Percentiles rank a stretch among this genome's conserved stretches.
Evolutionary conservation across 148 eudicot genomes (phyloP).

Genomic region (Salicornia ramosissima): DNA sequence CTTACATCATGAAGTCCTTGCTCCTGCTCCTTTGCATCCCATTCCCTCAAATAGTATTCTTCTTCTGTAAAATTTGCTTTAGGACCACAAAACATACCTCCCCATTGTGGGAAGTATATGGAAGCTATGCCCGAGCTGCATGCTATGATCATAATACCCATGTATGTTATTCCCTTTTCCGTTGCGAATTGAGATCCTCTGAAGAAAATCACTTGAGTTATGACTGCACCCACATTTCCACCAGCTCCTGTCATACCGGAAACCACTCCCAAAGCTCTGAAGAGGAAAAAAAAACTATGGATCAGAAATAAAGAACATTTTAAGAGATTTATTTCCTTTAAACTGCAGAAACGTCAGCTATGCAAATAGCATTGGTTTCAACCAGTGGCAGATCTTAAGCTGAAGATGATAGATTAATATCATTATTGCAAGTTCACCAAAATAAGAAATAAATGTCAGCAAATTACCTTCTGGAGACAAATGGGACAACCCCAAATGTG

Average conservation of each 20-base stretch:
- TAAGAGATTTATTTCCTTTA: no score
- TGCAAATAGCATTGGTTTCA: no score
- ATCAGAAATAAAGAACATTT: not conserved
- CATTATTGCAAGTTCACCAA: not conserved
- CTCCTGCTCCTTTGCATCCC: slow-evolving; percentile 43
- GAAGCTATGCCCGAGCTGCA: slow-evolving; percentile 47
- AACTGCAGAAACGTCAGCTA: no score
- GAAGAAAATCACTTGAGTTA: not conserved
- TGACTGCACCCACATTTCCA: not conserved
- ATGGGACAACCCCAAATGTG: slow-evolving; percentile 73
- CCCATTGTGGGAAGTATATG: slow-evolving; percentile 79
- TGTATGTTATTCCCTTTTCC: not conserved
- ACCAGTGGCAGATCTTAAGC: no score
- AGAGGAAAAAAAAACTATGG: slow-evolving; percentile 32
- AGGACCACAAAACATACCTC: slow-evolving; percentile 74
- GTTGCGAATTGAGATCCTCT: not conserved
- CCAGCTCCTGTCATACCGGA: not conserved
- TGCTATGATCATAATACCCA: slow-evolving; percentile 11
- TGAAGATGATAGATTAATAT: no score
- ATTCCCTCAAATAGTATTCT: slow-evolving; percentile 64
- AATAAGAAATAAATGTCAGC: no score
- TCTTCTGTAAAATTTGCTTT: slow-evolving; percentile 45
- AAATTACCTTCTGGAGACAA: slow-evolving; percentile 73
- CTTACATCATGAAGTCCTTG: slow-evolving; percentile 45
- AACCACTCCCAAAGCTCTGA: slow-evolving; percentile 38